Evolutionary conservation across 495 filamentous ascomycete species (phyloP).

Genomic region (Podospora appendiculata): DNA sequence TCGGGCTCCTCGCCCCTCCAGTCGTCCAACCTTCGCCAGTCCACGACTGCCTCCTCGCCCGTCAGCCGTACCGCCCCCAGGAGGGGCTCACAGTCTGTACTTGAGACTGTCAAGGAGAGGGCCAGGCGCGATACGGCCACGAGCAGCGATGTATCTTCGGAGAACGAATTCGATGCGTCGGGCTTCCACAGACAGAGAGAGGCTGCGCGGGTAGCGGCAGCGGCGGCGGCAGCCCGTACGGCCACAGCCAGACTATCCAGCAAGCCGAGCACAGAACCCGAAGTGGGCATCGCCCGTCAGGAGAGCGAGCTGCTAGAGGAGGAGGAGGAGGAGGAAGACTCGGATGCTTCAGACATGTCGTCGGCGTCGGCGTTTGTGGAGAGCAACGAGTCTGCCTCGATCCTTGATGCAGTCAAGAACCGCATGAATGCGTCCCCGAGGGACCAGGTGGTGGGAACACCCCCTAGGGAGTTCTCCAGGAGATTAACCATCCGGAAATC

Average conservation of each 20-base stretch:
- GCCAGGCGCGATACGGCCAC: conserved; percentile 79
- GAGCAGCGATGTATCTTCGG: conserved; percentile 86
- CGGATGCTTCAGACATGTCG: conserved; percentile 47
- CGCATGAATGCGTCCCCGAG: conserved; percentile 40
- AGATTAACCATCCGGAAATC: conserved; percentile 39
- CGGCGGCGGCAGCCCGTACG: conserved; percentile 16
- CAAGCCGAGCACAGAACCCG: conserved; percentile 35
- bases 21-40: conserved; percentile 43
- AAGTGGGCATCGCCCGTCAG: conserved; percentile 32
- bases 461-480: conserved; percentile 45
- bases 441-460: conserved; percentile 44
- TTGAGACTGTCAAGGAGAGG: conserved; percentile 66
- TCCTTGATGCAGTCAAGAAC: conserved; percentile 42
- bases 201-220: conserved; percentile 26
- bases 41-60: conserved; percentile 27
- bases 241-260: conserved; percentile 32
- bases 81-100: conserved; percentile 67
- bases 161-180: conserved; percentile 72
- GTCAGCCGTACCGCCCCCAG: conserved; percentile 25
- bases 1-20: conserved; percentile 83
- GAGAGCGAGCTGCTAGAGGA: conserved; percentile 50
- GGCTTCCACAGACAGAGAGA: conserved; percentile 54
- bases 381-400: conserved; percentile 48
- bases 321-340: conserved; percentile 51
- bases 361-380: conserved; percentile 43